Base-by-base conservation (phyloP, 2,329 filamentous ascomycete genomes). In the Penicillium sp. region DNA sequence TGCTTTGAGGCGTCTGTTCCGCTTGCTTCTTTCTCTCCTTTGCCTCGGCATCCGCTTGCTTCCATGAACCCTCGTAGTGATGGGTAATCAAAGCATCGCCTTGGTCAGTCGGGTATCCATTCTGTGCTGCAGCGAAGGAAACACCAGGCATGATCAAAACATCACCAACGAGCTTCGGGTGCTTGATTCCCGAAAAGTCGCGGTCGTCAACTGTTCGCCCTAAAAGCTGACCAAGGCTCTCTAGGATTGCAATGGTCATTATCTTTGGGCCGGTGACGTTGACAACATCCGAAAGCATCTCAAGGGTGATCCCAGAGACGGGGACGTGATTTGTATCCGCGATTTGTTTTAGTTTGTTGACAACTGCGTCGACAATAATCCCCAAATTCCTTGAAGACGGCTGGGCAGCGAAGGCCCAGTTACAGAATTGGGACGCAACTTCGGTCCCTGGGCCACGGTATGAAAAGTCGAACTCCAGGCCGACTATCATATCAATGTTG, bases 391-490 rank as follows among this genome's bases (percentile, higher is more conserved):
- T 16, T 3, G 38, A 40, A 4, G 38, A 40, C 38, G n/a, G n/a
- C 16, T 21, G 38, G 0, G 38, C 38, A 11, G 18, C 38, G 9
- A 40, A 40, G 38, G 9, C 38, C 38, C 38, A 40, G 10, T 40
- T 40, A 40, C 38, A 40, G 16, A 67, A 63, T 21, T 67, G 60
- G 8, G 62, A 67, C 1, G 57, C 58, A n/a, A 63, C 39, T 34
- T 51, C 48, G 7, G 52, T 54, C 9, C 48, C 54, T 1, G 52
- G 38, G 1, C 57, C 57, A 8, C 49, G 46, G 46, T 44, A 58
- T 29, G 52, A 52, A 9, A 58, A 31, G 34, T 77, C 74, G 31
- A 73, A 71, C 45, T 77, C 75, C 50, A 74, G 64, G 1, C 76
- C 76, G 3, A 77, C 67, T 1, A 78, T 69, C 3, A 76, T 52